phyloP scores from a whole-genome alignment of 108 stramenopile species.

The Licmophora abbreviata region DNA sequence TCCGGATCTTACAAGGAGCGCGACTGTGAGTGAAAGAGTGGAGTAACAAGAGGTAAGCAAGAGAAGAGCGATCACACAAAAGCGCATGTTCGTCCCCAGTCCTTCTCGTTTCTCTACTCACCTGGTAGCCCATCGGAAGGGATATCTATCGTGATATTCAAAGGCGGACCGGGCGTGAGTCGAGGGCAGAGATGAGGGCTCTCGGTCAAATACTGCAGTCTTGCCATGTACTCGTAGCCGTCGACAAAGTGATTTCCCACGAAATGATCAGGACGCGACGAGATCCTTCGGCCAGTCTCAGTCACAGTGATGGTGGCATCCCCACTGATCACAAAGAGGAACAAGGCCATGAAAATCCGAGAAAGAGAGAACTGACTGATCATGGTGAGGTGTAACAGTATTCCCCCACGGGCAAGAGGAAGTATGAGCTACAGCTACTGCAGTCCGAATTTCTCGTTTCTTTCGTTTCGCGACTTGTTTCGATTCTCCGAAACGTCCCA shows the following conservation, averaged over 20 bases:
- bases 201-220: slow-evolving; percentile 19
- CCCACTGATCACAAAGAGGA: too few relatives aligned
- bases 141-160: slow-evolving; percentile 7
- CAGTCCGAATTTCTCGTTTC: too few relatives aligned
- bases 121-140: slow-evolving; percentile 36
- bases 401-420: too few relatives aligned
- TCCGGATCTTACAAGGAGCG: slow-evolving; percentile 25
- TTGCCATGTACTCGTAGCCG: slow-evolving; percentile 36
- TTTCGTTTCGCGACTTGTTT: too few relatives aligned
- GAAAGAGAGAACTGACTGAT: too few relatives aligned
- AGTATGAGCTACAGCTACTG: too few relatives aligned
- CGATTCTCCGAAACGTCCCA: too few relatives aligned
- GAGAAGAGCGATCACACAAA: slow-evolving; percentile 1
- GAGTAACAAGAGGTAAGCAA: background rate
- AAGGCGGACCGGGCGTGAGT: background rate
- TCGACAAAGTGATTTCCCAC: slow-evolving; percentile 17
- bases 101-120: slow-evolving; percentile 5
- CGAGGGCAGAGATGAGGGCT: slow-evolving; percentile 22
- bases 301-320: slow-evolving; percentile 25
- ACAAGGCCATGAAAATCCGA: too few relatives aligned
- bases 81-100: background rate
- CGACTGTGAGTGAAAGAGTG: slow-evolving; percentile 11
- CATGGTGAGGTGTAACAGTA: too few relatives aligned
- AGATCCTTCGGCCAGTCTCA: slow-evolving; percentile 14
- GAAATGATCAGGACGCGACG: slow-evolving; percentile 12